These are phyloP conservation scores for Russula foetens DNA, from an alignment of 768 basidiomycete species.

Conservation along the genomic window DNA sequence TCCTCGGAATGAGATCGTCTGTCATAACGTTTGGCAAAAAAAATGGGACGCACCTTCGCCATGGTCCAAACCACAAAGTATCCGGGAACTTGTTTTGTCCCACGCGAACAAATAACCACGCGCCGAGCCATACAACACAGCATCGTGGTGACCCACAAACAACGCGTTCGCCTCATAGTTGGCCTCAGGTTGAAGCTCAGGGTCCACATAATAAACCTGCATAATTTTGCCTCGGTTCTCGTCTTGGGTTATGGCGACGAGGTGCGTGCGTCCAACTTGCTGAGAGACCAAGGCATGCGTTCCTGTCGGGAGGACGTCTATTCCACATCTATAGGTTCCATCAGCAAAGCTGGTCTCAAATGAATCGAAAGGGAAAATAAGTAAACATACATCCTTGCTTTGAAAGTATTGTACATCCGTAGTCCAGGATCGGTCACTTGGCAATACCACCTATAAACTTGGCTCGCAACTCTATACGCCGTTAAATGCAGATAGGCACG, in stretches of 20 bases:
- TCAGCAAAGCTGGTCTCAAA: slow-evolving; percentile 9
- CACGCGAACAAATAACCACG: slow-evolving; percentile 53
- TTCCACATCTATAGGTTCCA: slow-evolving; percentile 34
- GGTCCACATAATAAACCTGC: slow-evolving; percentile 42
- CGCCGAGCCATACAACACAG: slow-evolving; percentile 47
- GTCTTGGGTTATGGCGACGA: slow-evolving; percentile 43
- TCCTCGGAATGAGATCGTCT: neutral
- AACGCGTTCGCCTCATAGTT: slow-evolving; percentile 38
- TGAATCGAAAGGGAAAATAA: neutral
- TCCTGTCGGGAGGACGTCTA: slow-evolving; percentile 44
- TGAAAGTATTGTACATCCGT: slow-evolving; percentile 50
- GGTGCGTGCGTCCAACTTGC: slow-evolving; percentile 39
- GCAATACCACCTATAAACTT: slow-evolving; percentile 49
- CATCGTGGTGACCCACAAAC: slow-evolving; percentile 45
- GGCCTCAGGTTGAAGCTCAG: slow-evolving; percentile 26
- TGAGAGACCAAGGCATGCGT: slow-evolving; percentile 48
- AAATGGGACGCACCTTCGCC: slow-evolving; percentile 44
- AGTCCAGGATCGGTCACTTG: slow-evolving; percentile 60
- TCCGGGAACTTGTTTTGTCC: slow-evolving; percentile 45
- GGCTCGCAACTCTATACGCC: neutral
- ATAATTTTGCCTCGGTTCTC: slow-evolving; percentile 47
- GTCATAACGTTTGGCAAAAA: neutral
- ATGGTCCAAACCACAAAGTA: slow-evolving; percentile 55
- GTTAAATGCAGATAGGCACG: slow-evolving; percentile 19
- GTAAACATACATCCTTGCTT: slow-evolving; percentile 45